Percentiles rank a stretch among this genome's conserved stretches.
Conservation (phyloP, 345 rosid genomes). For the Lumnitzera racemosa region DNA sequence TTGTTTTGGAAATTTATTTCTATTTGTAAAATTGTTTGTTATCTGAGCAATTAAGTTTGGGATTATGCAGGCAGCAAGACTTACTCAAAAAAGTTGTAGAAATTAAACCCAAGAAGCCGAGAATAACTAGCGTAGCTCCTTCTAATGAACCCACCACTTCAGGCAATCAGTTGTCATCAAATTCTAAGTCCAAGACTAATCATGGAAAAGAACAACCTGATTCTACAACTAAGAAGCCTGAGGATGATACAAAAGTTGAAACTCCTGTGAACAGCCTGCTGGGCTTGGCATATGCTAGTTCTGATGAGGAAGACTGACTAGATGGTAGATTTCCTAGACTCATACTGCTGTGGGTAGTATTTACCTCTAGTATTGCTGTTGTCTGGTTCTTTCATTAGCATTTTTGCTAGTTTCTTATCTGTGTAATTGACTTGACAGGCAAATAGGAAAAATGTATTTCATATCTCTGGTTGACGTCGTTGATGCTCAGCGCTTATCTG, state of each 20-base stretch:
- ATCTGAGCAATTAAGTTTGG: not conserved
- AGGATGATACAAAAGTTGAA: conserved; percentile 21
- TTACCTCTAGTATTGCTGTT: no score
- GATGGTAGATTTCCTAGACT: no score
- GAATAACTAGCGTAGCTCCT: conserved; percentile 25
- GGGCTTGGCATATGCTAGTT: conserved; percentile 81
- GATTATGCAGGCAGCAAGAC: conserved; percentile 66
- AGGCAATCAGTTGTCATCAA: conserved; percentile 18
- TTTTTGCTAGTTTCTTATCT: no score
- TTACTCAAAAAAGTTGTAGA: conserved; percentile 81
- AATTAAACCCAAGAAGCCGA: conserved; percentile 69
- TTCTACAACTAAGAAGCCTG: conserved; percentile 17
- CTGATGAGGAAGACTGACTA: conserved; percentile 54
- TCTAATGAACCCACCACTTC: conserved; percentile 22
- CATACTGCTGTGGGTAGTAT: no score
- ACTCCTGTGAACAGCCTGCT: conserved; percentile 52
- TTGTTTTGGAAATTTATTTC: not conserved
- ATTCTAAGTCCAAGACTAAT: conserved; percentile 16
- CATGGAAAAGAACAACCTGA: conserved; percentile 16
- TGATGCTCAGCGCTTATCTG: no score
- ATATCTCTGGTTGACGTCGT: no score
- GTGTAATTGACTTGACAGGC: no score
- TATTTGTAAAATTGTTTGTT: not conserved
- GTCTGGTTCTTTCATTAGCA: no score
- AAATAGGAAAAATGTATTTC: no score